Base-by-base conservation (phyloP, 495 filamentous ascomycete species). In the Podospora pseudoanserina region DNA sequence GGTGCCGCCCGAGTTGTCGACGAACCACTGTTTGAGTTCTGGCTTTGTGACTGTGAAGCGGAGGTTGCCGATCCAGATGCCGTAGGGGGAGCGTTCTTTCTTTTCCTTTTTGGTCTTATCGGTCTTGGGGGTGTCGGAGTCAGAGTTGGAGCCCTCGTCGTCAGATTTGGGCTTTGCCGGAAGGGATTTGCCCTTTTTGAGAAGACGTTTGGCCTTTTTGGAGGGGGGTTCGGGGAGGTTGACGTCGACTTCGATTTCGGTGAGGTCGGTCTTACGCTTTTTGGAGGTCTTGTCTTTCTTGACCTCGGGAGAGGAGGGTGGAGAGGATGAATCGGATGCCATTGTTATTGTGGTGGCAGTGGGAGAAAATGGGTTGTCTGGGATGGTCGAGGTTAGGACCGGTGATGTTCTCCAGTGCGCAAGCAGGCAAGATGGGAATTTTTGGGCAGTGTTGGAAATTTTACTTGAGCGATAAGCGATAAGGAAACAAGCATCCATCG, bases 41-140 rank as follows among this genome's bases (percentile, higher is more conserved):
- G 83, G 79, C 69, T 90, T 87, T 64, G 88, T 94, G 34, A 87
- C 78, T n/a, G 85, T 85, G 82, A 92, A 99, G 15, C 88, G 86
- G 32, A 99, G 80, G 79, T 99, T 99, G 69, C 95, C 95, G 69
- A 99, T 92, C 95, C 95, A 99, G 64, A 98, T 85, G 49, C 94
- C 92, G 76, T 91, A 86, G 16, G 90, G 87, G 6, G 92, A 92
- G 61, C 92, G 90, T 67, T 89, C 86, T 70, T 84, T 80, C 63
- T 83, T 80, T 68, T 83, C 77, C 15, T 79, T 75, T 19, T 82
- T 76, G 19, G 72, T 70, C 39, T 76, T 73, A 15, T 69, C 74
- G 39, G 39, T 3, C 2, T 49, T 49, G 39, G 39, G 9, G 15
- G 39, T 2, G 2, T 13, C 39, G 39, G 39, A 13, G 15, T 49